Evolutionary conservation across 768 basidiomycete genomes (phyloP), one percentile per base, ranked within the genome.

Genomic region (Lyophyllum shimeji): DNA sequence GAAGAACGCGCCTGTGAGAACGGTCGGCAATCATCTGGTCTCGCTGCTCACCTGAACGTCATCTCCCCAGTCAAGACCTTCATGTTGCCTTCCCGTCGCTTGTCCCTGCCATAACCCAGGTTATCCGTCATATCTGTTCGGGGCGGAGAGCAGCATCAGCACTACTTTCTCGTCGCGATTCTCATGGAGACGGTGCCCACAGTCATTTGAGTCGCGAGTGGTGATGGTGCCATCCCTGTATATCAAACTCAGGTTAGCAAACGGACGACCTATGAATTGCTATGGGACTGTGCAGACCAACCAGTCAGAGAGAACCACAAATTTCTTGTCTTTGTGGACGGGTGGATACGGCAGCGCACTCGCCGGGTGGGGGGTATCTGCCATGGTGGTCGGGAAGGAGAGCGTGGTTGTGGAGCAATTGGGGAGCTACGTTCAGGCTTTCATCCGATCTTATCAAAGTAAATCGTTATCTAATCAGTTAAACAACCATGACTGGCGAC

Each of bases 171-270:
- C 13, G n/a, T 15, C 7, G 1, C 3, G 25, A 5, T 18, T 40
- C 39, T 39, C 39, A 50, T 37, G 45, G 46, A 37, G 48, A 42
- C 29, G 18, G 18, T 40, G 33, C 85, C 59, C 67, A 93, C 90
- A 94, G 65, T 97, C 95, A 70, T 98, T 98, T 7, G 91, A 93
- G 68, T 98, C 95, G 65, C 82, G 84, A 39, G 83, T 93, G 2
- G 95, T 96, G 73, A 98, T 96, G 13, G 95, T 98, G 64, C 90
- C 90, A 74, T 93, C 90, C 91, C 90, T 92, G 68, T 18, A 57
- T 20, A 55, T 33, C 33, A 31, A n/a, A 53, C 20, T 42, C 18
- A 55, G 53, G 31, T 56, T 47, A 24, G 52, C 13, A 11, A 18
- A 58, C 46, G n/a, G 43, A 52, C 11, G 23, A 8, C 4, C 43